Evolutionary conservation across 2,329 filamentous ascomycete genomes (phyloP).

Genomic region (Raffaelea ambrosiae): DNA sequence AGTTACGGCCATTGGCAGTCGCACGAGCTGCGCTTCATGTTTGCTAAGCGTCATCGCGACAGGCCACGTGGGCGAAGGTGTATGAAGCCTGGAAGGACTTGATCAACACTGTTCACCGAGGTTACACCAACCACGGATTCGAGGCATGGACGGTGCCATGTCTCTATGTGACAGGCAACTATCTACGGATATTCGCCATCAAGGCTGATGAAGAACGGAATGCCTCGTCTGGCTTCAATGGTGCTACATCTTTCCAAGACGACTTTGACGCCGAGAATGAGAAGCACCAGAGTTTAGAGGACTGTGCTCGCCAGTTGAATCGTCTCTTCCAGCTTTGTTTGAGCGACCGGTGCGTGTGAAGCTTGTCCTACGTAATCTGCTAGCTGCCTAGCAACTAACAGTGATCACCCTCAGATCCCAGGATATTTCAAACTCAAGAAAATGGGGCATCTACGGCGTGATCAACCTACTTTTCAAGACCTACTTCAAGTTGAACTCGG

Average conservation of each 20-base stretch:
- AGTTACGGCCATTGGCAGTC: too few relatives aligned
- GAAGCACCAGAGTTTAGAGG: conserved; percentile 79
- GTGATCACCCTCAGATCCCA: conserved; percentile 54
- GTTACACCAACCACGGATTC: conserved; percentile 68
- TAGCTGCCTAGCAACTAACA: conserved; percentile 11
- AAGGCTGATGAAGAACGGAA: conserved; percentile 69
- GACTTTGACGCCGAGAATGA: conserved; percentile 70
- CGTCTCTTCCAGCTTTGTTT: conserved; percentile 86
- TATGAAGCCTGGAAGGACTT: conserved; percentile 88
- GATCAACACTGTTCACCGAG: conserved; percentile 65
- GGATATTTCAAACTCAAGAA: conserved; percentile 72
- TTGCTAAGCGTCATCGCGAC: background rate
- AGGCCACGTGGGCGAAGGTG: conserved; percentile 67
- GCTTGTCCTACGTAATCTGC: too few relatives aligned
- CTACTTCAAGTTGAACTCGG: conserved; percentile 90
- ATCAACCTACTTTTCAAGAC: conserved; percentile 97
- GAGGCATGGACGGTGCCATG: conserved; percentile 90
- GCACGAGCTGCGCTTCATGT: too few relatives aligned
- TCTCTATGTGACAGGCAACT: conserved; percentile 79
- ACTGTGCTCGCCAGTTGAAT: conserved; percentile 85
- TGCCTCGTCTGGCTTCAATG: conserved; percentile 27
- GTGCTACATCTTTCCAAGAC: conserved; percentile 55
- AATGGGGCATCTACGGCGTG: conserved; percentile 96
- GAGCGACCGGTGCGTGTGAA: conserved; percentile 64
- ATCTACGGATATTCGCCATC: conserved; percentile 81